phyloP scores from a whole-genome alignment of 192 early-diverging fungal genomes.

The Entomortierella parvispora region DNA sequence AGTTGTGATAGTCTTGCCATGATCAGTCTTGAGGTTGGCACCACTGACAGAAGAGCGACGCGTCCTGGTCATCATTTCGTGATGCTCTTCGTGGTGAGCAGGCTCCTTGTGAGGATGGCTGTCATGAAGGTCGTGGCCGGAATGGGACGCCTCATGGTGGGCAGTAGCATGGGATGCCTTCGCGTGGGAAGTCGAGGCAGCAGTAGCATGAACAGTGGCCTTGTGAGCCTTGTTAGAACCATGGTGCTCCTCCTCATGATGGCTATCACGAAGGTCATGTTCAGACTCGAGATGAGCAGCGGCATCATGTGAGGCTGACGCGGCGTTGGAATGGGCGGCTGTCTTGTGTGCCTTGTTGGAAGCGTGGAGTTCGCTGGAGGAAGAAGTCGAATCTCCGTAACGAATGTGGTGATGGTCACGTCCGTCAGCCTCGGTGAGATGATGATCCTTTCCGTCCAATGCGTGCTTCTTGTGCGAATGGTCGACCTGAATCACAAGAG shows the following conservation, averaged over 20 bases:
- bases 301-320: not conserved
- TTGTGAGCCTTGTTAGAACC: constrained; percentile 1
- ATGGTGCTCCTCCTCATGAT: not conserved
- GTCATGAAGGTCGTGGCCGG: no score
- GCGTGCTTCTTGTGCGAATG: constrained; percentile 10
- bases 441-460: constrained; percentile 15
- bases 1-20: not conserved
- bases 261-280: no score
- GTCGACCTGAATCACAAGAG: constrained; percentile 11
- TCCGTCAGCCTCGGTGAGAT: constrained; percentile 11
- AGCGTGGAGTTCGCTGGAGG: not conserved
- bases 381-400: constrained; percentile 4
- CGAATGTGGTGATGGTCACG: constrained; percentile 24
- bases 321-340: not conserved
- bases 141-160: no score
- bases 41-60: not conserved
- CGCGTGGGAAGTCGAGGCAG: constrained; percentile 4
- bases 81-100: no score
- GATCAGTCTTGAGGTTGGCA: not conserved
- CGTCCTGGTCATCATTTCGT: no score
- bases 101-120: no score
- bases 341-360: constrained; percentile 1
- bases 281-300: no score
- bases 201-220: not conserved
- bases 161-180: no score